phyloP scores from a whole-genome alignment of 2,329 filamentous ascomycete genomes.

The Atkinsonella texensis region DNA sequence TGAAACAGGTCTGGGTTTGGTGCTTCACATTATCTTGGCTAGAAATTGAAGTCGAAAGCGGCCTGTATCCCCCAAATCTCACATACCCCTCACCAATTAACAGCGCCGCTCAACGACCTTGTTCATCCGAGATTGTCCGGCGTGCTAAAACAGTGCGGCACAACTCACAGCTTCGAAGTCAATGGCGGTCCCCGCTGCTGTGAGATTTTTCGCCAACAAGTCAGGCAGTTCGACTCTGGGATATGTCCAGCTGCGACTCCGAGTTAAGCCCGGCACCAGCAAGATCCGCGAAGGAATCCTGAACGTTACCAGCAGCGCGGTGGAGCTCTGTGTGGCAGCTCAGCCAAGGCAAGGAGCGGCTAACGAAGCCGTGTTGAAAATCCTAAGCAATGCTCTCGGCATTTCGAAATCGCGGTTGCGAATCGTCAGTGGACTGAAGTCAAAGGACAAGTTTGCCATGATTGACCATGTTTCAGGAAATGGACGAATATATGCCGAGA shows the following conservation, averaged over 20 bases:
- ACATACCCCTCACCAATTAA: not conserved
- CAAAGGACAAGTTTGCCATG: constrained; percentile 49
- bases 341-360: constrained; percentile 55
- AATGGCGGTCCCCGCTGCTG: constrained; percentile 22
- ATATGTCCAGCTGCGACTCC: constrained; percentile 49
- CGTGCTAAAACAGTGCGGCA: not conserved
- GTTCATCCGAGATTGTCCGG: no score
- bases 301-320: constrained; percentile 39
- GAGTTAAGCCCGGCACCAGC: constrained; percentile 54
- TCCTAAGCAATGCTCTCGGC: constrained; percentile 48
- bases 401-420: constrained; percentile 52
- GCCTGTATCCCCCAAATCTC: not conserved
- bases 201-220: constrained; percentile 35
- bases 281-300: constrained; percentile 49
- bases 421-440: constrained; percentile 51
- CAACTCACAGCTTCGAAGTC: not conserved
- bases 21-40: not conserved
- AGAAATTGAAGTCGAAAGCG: not conserved
- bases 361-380: constrained; percentile 51
- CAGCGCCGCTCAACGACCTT: not conserved
- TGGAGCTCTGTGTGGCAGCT: constrained; percentile 55
- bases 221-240: constrained; percentile 30
- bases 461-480: constrained; percentile 23
- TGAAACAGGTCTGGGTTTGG: not conserved
- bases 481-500: constrained; percentile 15